Percentiles rank a stretch among this genome's conserved stretches.
These are phyloP conservation scores for Diaporthe sp. DNA, from an alignment of 2,329 filamentous ascomycete genomes.

Conservation along the genomic window DNA sequence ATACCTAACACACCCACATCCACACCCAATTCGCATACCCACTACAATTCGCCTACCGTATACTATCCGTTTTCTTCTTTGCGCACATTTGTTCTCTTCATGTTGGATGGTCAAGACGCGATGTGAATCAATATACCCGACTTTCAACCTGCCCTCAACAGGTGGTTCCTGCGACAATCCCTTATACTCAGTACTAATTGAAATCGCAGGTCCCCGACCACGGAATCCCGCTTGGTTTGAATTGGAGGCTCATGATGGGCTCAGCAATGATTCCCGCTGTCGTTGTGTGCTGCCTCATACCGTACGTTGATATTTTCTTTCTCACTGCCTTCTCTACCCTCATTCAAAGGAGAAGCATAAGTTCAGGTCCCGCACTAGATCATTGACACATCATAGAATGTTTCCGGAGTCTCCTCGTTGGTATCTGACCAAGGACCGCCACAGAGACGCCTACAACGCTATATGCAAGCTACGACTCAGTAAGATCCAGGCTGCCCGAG, in stretches of 20 bases:
- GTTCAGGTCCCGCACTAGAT: neutral
- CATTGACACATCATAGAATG: slow-evolving; percentile 33
- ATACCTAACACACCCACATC: too few species aligned
- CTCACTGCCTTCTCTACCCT: neutral
- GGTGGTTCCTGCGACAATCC: neutral
- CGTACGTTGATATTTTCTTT: slow-evolving; percentile 42
- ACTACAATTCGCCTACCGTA: too few species aligned
- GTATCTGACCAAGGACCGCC: slow-evolving; percentile 63
- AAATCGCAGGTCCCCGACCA: slow-evolving; percentile 55
- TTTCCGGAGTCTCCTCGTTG: slow-evolving; percentile 64
- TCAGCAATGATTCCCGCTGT: slow-evolving; percentile 75
- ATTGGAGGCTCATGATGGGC: slow-evolving; percentile 79
- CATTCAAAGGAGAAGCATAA: too few species aligned
- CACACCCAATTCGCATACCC: too few species aligned
- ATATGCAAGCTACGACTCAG: slow-evolving; percentile 62
- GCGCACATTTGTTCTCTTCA: too few species aligned
- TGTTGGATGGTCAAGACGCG: neutral
- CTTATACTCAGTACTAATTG: neutral
- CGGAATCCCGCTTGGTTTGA: slow-evolving; percentile 65
- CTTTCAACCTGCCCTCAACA: too few species aligned
- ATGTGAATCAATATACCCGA: too few species aligned
- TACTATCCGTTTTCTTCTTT: too few species aligned
- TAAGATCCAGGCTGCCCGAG: slow-evolving; percentile 68
- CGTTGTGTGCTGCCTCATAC: slow-evolving; percentile 67
- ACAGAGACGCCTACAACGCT: slow-evolving; percentile 61